Evolutionary conservation across 2,329 filamentous ascomycete species (phyloP).

Genomic region (Ceratocystis papillata): DNA sequence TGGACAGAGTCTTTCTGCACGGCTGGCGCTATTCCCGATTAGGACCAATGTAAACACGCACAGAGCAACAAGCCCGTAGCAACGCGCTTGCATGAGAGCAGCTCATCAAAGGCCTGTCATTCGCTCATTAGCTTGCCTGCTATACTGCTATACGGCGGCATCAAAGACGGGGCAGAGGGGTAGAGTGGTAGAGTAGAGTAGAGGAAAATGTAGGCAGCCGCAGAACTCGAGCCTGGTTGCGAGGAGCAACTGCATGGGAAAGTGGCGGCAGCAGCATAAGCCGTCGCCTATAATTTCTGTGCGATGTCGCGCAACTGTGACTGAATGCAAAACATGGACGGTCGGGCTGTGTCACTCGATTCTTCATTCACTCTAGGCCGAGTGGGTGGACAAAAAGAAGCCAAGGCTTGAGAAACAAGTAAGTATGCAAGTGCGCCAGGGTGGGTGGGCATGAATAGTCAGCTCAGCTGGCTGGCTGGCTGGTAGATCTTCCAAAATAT

Average conservation of each 20-base stretch:
- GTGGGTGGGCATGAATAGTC: no score
- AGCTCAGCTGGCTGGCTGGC: background rate
- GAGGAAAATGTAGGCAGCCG: background rate
- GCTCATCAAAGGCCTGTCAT: background rate
- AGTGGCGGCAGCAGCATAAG: background rate
- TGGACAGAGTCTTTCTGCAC: background rate
- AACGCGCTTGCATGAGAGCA: conserved; percentile 5
- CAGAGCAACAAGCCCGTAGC: background rate
- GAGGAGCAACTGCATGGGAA: background rate
- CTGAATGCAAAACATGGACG: background rate
- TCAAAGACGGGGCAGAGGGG: background rate
- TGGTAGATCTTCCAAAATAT: background rate
- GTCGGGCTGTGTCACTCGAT: background rate
- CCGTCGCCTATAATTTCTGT: background rate
- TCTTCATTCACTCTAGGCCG: background rate
- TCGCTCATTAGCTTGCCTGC: background rate
- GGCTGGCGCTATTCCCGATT: background rate
- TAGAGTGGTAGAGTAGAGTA: background rate
- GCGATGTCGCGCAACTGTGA: no score
- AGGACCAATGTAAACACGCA: background rate
- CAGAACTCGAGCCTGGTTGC: background rate
- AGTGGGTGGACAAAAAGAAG: background rate
- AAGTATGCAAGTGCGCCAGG: no score
- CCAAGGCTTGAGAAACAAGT: background rate
- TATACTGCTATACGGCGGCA: background rate